Conservation (phyloP, 2,329 filamentous ascomycete genomes). For the Diaporthe vaccinii region DNA sequence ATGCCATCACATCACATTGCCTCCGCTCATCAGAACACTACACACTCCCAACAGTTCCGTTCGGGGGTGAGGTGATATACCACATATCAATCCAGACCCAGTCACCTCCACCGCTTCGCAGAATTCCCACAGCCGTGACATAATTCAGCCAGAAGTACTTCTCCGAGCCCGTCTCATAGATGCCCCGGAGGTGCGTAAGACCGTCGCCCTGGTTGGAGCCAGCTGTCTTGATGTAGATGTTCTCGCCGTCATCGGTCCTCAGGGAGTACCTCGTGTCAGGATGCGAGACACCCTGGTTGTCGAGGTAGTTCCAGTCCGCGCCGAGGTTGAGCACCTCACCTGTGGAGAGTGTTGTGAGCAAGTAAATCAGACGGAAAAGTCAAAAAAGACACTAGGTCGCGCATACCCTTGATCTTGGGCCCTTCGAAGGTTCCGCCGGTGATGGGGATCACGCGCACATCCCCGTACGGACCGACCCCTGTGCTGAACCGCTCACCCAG, state of each 20-base stretch:
- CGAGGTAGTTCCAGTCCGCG: constrained; percentile 49
- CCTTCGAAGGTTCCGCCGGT: constrained; percentile 47
- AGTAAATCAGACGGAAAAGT: not conserved
- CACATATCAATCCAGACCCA: constrained; percentile 48
- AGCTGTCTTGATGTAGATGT: constrained; percentile 50
- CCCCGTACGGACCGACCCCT: constrained; percentile 45
- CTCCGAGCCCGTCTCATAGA: constrained; percentile 47
- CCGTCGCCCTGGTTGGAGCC: constrained; percentile 47
- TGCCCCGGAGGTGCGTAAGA: constrained; percentile 44
- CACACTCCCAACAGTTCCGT: constrained; percentile 1
- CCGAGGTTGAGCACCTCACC: constrained; percentile 49
- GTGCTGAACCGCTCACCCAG: constrained; percentile 44
- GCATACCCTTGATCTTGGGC: constrained; percentile 44
- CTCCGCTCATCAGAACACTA: not conserved
- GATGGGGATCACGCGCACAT: constrained; percentile 47
- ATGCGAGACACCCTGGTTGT: constrained; percentile 46
- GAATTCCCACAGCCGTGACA: constrained; percentile 47
- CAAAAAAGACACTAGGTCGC: not conserved
- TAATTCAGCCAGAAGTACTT: constrained; percentile 51
- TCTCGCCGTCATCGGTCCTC: constrained; percentile 48
- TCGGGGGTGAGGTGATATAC: constrained; percentile 43
- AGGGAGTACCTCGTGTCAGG: constrained; percentile 51
- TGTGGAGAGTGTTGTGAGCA: constrained; percentile 27
- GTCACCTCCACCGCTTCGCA: constrained; percentile 40
- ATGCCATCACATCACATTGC: not conserved